These are phyloP conservation scores for Geosiphon pyriformis DNA, from an alignment of 192 early-diverging fungal species.

Conservation along the genomic window DNA sequence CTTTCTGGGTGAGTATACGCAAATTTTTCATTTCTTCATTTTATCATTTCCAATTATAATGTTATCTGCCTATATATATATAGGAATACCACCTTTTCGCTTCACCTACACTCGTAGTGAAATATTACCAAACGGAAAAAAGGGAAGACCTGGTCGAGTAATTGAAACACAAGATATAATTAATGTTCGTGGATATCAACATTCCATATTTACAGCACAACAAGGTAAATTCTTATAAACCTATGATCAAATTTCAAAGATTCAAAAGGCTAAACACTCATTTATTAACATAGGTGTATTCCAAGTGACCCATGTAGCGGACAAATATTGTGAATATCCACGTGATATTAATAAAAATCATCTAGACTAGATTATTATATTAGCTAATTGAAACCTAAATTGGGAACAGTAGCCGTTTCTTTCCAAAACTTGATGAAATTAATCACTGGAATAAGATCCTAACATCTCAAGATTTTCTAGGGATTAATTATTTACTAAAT, in stretches of 20 bases:
- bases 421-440: too few species aligned
- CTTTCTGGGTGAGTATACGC: constrained; percentile 27
- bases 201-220: constrained; percentile 35
- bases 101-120: constrained; percentile 42
- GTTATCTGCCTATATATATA: not conserved
- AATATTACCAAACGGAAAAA: constrained; percentile 29
- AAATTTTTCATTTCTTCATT: not conserved
- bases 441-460: too few species aligned
- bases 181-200: constrained; percentile 28
- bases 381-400: too few species aligned
- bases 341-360: not conserved
- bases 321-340: constrained; percentile 24
- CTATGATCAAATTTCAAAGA: not conserved
- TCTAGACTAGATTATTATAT: too few species aligned
- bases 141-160: constrained; percentile 27
- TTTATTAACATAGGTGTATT: constrained; percentile 10
- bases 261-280: not conserved
- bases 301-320: constrained; percentile 20
- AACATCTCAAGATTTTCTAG: too few species aligned
- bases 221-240: constrained; percentile 25
- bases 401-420: too few species aligned
- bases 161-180: constrained; percentile 36
- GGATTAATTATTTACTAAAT: too few species aligned
- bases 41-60: too few species aligned
- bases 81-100: constrained; percentile 38